Base-by-base conservation (phyloP, 139 green algal genomes). In the Nannochloris sp. region DNA sequence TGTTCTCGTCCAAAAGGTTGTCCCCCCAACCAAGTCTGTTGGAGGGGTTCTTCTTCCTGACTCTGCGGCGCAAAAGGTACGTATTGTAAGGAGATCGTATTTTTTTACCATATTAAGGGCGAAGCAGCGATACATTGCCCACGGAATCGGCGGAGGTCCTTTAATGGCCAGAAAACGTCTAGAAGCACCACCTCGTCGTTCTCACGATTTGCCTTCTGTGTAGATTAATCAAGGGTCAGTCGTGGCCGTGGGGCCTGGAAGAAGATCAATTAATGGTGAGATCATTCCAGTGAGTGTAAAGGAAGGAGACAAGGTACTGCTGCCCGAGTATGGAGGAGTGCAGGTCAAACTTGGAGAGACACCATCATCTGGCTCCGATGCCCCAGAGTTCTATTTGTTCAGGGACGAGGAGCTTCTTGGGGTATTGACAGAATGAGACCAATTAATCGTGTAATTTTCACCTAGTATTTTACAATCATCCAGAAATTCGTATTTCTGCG, bases 1-100 rank as follows among this genome's bases (percentile, higher is more conserved):
- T 1, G 87, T 98, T 4, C 72, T 98, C n/a, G 74, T 98, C 11
- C 71, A 96, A 70, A 92, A 88, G 66, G 65, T 95, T 10, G 67
- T 72, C 5, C 75, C 90, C 1, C 75, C 84, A 3, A 82, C 82
- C 26, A 96, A 96, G 76, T 81, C 81, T 1, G 66, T 84, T 23
- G 86, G 87, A n/a, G 93, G 93, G 31, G 74, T 98, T 10, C 74
- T 98, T 28, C 78, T 98, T 26, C 93, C 93, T 3, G 93, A 98
- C 63, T 85, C 80, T 3, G 89, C 84, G 5, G 26, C 72, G 2
- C 43, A 71, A 20, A 76, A 72, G 71, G 66, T 75, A 53, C 14
- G 45, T 16, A 16, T 59, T 59, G 6, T 30, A 12, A n/a, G 14
- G 23, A 30, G 5, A 40, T 30, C 12, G 8, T 13, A 28, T 6